Evolutionary conservation across 371 early-diverging fungal species (phyloP).

Genomic region (Apophysomyces trapeziformis): DNA sequence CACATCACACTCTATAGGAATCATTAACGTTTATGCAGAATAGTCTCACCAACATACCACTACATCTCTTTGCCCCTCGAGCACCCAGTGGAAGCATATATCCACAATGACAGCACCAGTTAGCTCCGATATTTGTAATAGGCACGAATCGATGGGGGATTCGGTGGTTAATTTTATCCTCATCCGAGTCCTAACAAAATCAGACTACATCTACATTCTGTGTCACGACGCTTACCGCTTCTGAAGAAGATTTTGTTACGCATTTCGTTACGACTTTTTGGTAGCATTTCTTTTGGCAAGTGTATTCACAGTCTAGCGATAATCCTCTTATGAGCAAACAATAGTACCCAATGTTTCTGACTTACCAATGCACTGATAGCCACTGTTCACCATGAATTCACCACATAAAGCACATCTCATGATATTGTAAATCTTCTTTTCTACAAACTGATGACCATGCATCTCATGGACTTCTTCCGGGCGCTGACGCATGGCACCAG

Average conservation of each 20-base stretch:
- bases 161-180: slow-evolving; percentile 79
- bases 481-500: slow-evolving; percentile 86
- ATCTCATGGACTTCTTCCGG: slow-evolving; percentile 75
- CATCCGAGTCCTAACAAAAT: slow-evolving; percentile 49
- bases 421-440: slow-evolving; percentile 84
- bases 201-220: neutral
- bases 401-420: slow-evolving; percentile 93
- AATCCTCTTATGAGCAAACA: neutral
- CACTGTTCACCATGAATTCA: slow-evolving; percentile 86
- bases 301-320: slow-evolving; percentile 83
- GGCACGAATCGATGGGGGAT: slow-evolving; percentile 94
- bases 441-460: slow-evolving; percentile 89
- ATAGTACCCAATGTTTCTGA: neutral
- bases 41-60: slow-evolving; percentile 19
- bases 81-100: slow-evolving; percentile 87
- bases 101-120: slow-evolving; percentile 99
- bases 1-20: slow-evolving; percentile 70
- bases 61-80: slow-evolving; percentile 66
- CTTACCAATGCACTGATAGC: slow-evolving; percentile 88
- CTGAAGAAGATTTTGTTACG: slow-evolving; percentile 66
- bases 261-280: slow-evolving; percentile 86
- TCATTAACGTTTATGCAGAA: neutral
- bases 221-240: slow-evolving; percentile 24
- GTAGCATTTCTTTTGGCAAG: slow-evolving; percentile 93
- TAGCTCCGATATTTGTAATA: slow-evolving; percentile 75